Base-by-base conservation (phyloP, 2,329 filamentous ascomycete genomes). In the Alternaria triticimaculans region DNA sequence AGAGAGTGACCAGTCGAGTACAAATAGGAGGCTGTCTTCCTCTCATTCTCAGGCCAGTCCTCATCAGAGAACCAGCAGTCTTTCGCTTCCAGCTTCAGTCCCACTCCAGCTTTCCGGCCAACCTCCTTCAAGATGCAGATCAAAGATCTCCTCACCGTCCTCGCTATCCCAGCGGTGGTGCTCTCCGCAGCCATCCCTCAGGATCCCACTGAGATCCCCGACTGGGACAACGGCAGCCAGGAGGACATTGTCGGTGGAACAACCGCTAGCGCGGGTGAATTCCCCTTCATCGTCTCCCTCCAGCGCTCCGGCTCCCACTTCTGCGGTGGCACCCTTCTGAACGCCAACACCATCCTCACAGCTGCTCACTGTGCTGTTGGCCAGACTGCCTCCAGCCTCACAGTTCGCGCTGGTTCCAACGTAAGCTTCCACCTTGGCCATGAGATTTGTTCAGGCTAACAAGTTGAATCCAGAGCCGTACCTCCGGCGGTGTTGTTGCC, bases 321-420 rank as follows among this genome's bases (percentile, higher is more conserved):
- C 68, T 76, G 74, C 57, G 74, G 74, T 65, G 74, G 72, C 21
- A 63, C 71, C n/a, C 64, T 76, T 14, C n/a, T 76, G 49, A 70
- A 76, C 65, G 66, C 63, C 37, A 69, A 72, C 71, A 76, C 74
- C 7, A 69, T 76, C 49, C 46, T 76, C 53, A 75, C 73, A 5
- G 73, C 73, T 25, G 73, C 67, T 63, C 74, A 76, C 66, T 76
- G 74, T 64, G 65, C 64, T 50, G 66, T 66, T 5, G 63, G 60
- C 21, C 20, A 41, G 20, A 41, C 28, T 37, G 28, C 20, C 20
- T 53, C 49, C 12, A 50, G 15, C 25, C 26, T 55, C 26, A 23
- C n/a, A 5, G 57, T 76, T 33, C 73, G 73, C 46, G 66, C 69
- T 23, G 73, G 73, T 55, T 64, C 64, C 28, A 25, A 72, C 43